Evolutionary conservation across 257 asterid species (phyloP).

Genomic region (Striga asiatica): DNA sequence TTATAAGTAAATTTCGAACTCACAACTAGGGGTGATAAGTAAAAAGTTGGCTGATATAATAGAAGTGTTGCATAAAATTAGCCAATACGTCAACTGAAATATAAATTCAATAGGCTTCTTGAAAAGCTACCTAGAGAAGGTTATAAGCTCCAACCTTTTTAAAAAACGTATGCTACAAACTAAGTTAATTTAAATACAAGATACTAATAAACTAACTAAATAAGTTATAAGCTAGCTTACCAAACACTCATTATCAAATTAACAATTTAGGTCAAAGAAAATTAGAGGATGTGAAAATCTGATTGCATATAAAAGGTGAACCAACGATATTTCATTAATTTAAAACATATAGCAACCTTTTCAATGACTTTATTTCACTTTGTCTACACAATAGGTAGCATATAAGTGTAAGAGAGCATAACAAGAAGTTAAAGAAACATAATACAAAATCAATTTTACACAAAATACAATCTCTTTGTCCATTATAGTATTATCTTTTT

Average conservation of each 20-base stretch:
- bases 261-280: not conserved
- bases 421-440: not conserved
- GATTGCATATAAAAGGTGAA: not conserved
- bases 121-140: no score
- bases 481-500: no score
- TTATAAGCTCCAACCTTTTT: no score
- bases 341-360: not conserved
- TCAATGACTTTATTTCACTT: not conserved
- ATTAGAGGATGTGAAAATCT: not conserved
- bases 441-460: not conserved
- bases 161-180: no score
- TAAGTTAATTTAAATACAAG: not conserved
- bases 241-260: not conserved
- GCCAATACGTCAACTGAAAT: no score
- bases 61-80: no score
- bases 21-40: no score
- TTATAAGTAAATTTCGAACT: no score
- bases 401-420: constrained; percentile 3
- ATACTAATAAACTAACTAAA: constrained; percentile 28
- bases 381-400: not conserved
- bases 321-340: not conserved
- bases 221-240: no score
- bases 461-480: not conserved
- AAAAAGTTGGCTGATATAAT: no score
- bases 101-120: no score